Evolutionary conservation across 1,139 yeast genomes (phyloP).

Genomic region (Lodderomyces beijingensis): DNA sequence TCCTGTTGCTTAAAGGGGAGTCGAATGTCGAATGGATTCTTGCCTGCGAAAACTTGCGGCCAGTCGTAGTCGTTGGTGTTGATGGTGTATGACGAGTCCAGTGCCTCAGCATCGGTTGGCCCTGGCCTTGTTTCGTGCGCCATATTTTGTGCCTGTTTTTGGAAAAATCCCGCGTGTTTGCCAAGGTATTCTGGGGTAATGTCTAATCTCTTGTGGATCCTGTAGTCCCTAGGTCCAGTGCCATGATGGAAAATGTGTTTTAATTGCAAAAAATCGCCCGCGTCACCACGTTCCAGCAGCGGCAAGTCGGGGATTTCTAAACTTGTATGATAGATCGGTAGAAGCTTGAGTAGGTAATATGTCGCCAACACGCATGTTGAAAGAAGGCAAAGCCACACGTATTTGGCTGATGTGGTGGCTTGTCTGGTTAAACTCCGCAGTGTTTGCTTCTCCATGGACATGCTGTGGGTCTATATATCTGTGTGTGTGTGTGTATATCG

Average conservation of each 20-base stretch:
- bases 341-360: too few species aligned
- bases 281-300: too few species aligned
- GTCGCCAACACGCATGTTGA: too few species aligned
- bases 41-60: slow-evolving; percentile 30
- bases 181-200: slow-evolving; percentile 36
- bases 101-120: background rate
- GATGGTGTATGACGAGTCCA: background rate
- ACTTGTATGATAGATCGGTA: too few species aligned
- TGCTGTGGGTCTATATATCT: too few species aligned
- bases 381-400: background rate
- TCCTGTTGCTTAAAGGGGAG: slow-evolving; percentile 23
- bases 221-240: slow-evolving; percentile 30
- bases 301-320: too few species aligned
- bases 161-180: slow-evolving; percentile 14
- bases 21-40: slow-evolving; percentile 42
- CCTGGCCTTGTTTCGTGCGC: slow-evolving; percentile 3
- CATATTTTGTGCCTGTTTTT: slow-evolving; percentile 4
- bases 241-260: slow-evolving; percentile 54
- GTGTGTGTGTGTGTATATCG: too few species aligned
- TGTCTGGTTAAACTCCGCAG: too few species aligned
- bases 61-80: slow-evolving; percentile 26
- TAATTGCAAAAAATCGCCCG: slow-evolving; percentile 31
- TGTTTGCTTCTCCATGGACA: too few species aligned
- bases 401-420: too few species aligned
- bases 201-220: slow-evolving; percentile 43